phyloP scores from a whole-genome alignment of 495 filamentous ascomycete genomes.

The Articulospora tetracladia region DNA sequence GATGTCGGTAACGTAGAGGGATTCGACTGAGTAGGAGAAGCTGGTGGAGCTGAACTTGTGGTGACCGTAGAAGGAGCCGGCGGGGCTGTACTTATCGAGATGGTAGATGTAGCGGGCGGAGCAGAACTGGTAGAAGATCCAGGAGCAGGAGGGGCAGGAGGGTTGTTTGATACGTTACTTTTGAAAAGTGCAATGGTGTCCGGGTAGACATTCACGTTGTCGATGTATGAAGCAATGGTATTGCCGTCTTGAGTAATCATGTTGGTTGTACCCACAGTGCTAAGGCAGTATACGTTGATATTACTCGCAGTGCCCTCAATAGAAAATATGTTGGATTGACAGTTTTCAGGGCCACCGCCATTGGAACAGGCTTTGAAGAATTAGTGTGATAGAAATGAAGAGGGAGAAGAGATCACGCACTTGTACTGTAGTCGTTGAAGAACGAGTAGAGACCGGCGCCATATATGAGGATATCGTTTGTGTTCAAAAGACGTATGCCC shows the following conservation, averaged over 20 bases:
- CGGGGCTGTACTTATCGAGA: background rate
- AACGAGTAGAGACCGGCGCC: conserved; percentile 74
- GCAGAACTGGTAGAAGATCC: too few species aligned
- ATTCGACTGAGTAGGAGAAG: background rate
- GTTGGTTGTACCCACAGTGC: conserved; percentile 45
- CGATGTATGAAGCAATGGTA: conserved; percentile 25
- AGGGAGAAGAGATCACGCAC: conserved; percentile 19
- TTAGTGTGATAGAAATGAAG: background rate
- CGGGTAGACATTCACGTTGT: conserved; percentile 45
- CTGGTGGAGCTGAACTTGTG: background rate
- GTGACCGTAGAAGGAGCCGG: background rate
- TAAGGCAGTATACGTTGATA: conserved; percentile 50
- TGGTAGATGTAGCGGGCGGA: background rate
- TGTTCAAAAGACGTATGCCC: conserved; percentile 61
- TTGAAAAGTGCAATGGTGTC: conserved; percentile 39
- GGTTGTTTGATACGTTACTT: conserved; percentile 23
- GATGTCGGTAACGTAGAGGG: background rate
- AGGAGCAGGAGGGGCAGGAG: background rate
- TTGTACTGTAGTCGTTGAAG: conserved; percentile 52
- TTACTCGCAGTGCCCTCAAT: conserved; percentile 38
- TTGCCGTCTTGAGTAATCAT: conserved; percentile 32
- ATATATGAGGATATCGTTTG: conserved; percentile 56
- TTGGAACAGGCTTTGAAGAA: conserved; percentile 6
- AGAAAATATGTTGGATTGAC: conserved; percentile 50
- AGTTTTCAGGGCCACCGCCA: conserved; percentile 39